Evolutionary conservation across 2,329 filamentous ascomycete genomes (phyloP).

Genomic region (Sphaerulina musiva): DNA sequence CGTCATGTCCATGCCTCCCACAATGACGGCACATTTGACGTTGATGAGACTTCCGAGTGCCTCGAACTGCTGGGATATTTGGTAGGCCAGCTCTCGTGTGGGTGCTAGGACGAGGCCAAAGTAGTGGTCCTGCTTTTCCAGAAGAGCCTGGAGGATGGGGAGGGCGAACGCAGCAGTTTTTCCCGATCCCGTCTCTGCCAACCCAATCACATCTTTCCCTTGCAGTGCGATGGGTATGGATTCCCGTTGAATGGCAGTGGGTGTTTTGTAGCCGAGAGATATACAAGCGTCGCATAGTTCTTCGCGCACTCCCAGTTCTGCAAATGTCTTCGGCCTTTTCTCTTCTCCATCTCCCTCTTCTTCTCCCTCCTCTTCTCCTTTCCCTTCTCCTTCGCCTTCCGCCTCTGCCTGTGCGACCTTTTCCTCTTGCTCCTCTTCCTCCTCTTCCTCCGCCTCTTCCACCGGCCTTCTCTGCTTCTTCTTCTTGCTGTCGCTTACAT

Average conservation of each 20-base stretch:
- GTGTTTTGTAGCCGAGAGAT: constrained; percentile 70
- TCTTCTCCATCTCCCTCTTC: constrained; percentile 24
- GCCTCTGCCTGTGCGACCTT: neutral
- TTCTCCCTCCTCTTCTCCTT: neutral
- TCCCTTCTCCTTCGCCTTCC: constrained; percentile 14
- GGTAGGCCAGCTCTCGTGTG: constrained; percentile 85
- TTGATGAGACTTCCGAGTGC: constrained; percentile 79
- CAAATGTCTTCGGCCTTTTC: constrained; percentile 52
- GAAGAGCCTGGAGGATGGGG: constrained; percentile 82
- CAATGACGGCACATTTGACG: constrained; percentile 71
- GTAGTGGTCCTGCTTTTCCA: constrained; percentile 77
- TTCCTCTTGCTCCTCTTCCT: constrained; percentile 17
- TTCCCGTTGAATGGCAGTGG: constrained; percentile 83
- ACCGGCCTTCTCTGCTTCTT: constrained; percentile 11
- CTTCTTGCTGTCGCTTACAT: neutral
- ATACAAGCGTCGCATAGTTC: constrained; percentile 83
- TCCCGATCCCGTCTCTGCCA: constrained; percentile 91
- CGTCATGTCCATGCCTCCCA: constrained; percentile 95
- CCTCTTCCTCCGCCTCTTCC: constrained; percentile 11
- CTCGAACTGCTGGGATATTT: constrained; percentile 84
- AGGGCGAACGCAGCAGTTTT: constrained; percentile 94
- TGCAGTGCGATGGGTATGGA: constrained; percentile 75
- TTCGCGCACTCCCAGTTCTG: constrained; percentile 72
- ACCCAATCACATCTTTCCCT: constrained; percentile 80
- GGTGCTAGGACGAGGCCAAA: constrained; percentile 89